Conservation (phyloP, 352 stramenopile species). For the Globisporangium heterothallicum region DNA sequence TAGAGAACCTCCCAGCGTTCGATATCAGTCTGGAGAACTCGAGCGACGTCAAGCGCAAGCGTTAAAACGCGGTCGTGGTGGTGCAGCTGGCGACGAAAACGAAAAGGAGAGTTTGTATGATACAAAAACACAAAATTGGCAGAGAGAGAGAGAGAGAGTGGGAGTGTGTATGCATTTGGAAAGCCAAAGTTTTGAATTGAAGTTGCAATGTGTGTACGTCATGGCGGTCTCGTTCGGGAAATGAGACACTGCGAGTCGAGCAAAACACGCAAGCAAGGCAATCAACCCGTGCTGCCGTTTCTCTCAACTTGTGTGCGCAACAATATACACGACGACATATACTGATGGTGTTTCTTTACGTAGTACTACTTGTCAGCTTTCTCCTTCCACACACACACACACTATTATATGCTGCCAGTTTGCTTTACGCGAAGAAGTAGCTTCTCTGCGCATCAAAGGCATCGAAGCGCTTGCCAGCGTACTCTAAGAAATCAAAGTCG, state of each 20-base stretch:
- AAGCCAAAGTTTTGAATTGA: neutral
- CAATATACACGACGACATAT: slow-evolving; percentile 6
- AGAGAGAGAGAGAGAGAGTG: neutral
- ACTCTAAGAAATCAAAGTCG: slow-evolving; percentile 88
- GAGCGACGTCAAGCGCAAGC: slow-evolving; percentile 83
- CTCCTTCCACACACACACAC: neutral
- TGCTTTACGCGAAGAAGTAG: slow-evolving; percentile 44
- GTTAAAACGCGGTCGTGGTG: slow-evolving; percentile 26
- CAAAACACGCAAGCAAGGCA: too few relatives aligned
- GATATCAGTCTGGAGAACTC: slow-evolving; percentile 80
- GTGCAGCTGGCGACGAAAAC: neutral
- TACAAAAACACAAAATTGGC: neutral
- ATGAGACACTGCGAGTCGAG: too few relatives aligned
- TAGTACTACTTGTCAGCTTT: too few relatives aligned
- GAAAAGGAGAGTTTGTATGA: slow-evolving; percentile 3
- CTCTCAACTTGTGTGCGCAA: too few relatives aligned
- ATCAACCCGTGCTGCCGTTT: too few relatives aligned
- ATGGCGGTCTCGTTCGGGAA: too few relatives aligned
- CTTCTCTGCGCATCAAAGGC: slow-evolving; percentile 74
- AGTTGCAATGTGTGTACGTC: neutral
- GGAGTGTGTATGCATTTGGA: too few relatives aligned
- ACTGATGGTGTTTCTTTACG: slow-evolving; percentile 5
- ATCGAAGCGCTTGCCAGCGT: slow-evolving; percentile 74
- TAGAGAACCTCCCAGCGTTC: slow-evolving; percentile 84
- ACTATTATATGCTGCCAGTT: neutral